A percentile compares a stretch with the other conserved stretches of the same genome.
Evolutionary conservation across 345 rosid species (phyloP).

Genomic region (Leavenworthia alabamica): DNA sequence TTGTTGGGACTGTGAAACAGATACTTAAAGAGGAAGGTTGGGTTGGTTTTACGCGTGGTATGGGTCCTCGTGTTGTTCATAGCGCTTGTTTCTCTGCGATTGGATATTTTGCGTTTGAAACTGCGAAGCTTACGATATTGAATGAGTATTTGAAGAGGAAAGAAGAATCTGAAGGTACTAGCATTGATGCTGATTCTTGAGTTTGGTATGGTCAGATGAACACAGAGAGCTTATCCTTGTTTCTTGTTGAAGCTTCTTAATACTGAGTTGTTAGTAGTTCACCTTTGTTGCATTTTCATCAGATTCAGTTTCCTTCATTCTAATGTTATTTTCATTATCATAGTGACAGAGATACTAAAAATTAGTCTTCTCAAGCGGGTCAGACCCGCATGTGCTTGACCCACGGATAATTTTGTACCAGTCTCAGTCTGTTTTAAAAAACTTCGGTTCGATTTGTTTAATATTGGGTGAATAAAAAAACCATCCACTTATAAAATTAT

Average conservation of each 20-base stretch:
- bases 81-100: constrained; percentile 88
- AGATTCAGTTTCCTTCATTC: background rate
- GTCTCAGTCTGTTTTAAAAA: too few species aligned
- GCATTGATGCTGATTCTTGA: constrained; percentile 11
- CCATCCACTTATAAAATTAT: background rate
- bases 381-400: too few species aligned
- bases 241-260: background rate
- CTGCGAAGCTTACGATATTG: constrained; percentile 70
- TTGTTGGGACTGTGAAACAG: constrained; percentile 57
- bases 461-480: too few species aligned
- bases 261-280: background rate
- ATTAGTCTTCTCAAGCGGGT: too few species aligned
- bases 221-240: background rate
- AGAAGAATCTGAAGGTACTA: constrained; percentile 31
- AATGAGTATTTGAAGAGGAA: constrained; percentile 62
- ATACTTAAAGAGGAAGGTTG: constrained; percentile 85
- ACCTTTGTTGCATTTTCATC: background rate
- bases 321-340: background rate
- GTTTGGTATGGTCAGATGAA: background rate
- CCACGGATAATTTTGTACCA: too few species aligned
- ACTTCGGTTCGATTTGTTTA: too few species aligned
- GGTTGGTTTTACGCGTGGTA: constrained; percentile 74
- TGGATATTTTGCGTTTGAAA: constrained; percentile 94
- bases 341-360: too few species aligned
- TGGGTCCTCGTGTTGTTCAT: constrained; percentile 84